Evolutionary conservation across 2,329 filamentous ascomycete genomes (phyloP).

Genomic region (Aspergillus ochraceoroseus): DNA sequence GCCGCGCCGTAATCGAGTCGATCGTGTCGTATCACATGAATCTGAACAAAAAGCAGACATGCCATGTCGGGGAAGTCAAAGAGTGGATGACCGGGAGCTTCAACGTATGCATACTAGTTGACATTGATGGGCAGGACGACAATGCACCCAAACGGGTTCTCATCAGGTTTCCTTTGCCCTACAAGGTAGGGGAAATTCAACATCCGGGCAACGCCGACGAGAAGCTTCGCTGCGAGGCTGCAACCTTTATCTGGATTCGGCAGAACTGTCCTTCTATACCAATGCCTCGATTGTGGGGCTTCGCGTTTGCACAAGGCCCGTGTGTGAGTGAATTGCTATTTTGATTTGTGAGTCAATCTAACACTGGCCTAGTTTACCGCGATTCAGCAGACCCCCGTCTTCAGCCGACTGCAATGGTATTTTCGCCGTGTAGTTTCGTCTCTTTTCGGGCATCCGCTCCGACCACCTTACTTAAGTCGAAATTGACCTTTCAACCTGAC

Average conservation of each 20-base stretch:
- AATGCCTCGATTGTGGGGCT: slow-evolving; percentile 34
- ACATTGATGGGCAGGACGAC: neutral
- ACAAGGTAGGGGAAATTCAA: slow-evolving; percentile 35
- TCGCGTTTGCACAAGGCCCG: slow-evolving; percentile 31
- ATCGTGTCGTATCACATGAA: slow-evolving; percentile 8
- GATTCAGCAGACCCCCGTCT: slow-evolving; percentile 16
- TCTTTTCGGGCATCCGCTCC: slow-evolving; percentile 21
- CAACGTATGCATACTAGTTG: slow-evolving; percentile 13
- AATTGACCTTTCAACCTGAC: slow-evolving; percentile 5
- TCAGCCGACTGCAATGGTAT: slow-evolving; percentile 22
- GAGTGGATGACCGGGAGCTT: slow-evolving; percentile 11
- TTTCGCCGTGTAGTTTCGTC: slow-evolving; percentile 21
- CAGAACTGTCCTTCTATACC: slow-evolving; percentile 37
- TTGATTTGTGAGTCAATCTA: slow-evolving; percentile 1
- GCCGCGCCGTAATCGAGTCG: slow-evolving; percentile 1
- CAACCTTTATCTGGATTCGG: slow-evolving; percentile 40
- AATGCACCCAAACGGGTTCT: slow-evolving; percentile 21
- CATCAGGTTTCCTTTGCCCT: slow-evolving; percentile 27
- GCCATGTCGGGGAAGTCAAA: slow-evolving; percentile 4
- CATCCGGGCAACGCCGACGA: slow-evolving; percentile 43
- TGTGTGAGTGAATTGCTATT: slow-evolving; percentile 19
- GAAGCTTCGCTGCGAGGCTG: slow-evolving; percentile 42
- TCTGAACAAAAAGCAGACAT: neutral
- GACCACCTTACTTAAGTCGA: slow-evolving; percentile 25
- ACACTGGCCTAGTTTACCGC: slow-evolving; percentile 17